A percentile compares a stretch with the other conserved stretches of the same genome.
These are phyloP conservation scores for Chaetomium olivaceum DNA, from an alignment of 2,329 filamentous ascomycete species.

Conservation along the genomic window DNA sequence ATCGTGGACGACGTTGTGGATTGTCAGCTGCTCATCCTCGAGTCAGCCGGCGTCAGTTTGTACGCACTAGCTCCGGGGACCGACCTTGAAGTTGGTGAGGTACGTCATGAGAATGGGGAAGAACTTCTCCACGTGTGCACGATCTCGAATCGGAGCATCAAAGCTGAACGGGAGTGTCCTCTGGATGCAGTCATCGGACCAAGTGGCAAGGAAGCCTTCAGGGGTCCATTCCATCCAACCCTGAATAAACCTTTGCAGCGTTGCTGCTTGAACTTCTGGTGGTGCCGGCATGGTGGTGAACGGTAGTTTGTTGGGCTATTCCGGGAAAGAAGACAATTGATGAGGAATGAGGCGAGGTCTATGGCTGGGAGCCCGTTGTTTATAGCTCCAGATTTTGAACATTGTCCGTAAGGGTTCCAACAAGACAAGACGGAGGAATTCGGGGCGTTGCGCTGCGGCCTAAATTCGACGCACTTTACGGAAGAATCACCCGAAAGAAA, in stretches of 20 bases:
- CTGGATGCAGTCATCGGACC: neutral
- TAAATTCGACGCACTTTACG: too few relatives aligned
- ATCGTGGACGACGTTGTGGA: conserved; percentile 16
- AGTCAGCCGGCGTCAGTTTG: neutral
- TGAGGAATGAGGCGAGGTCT: too few relatives aligned
- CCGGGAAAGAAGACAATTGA: too few relatives aligned
- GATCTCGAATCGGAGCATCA: neutral
- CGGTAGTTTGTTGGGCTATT: too few relatives aligned
- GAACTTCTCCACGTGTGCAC: neutral
- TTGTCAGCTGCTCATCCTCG: neutral
- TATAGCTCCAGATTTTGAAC: too few relatives aligned
- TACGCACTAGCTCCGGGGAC: neutral
- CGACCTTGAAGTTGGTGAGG: neutral
- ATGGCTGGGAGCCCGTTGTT: too few relatives aligned
- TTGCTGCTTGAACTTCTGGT: neutral
- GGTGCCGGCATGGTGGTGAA: too few relatives aligned
- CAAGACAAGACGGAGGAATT: too few relatives aligned
- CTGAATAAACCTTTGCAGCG: neutral
- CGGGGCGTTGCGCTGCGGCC: too few relatives aligned
- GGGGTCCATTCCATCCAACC: neutral
- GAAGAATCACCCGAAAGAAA: too few relatives aligned
- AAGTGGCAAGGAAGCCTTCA: neutral
- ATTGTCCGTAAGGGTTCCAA: too few relatives aligned
- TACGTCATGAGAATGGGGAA: neutral
- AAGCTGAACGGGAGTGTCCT: neutral